These are phyloP conservation scores for Candida multigemmis DNA, from an alignment of 805 yeast species.

Conservation along the genomic window DNA sequence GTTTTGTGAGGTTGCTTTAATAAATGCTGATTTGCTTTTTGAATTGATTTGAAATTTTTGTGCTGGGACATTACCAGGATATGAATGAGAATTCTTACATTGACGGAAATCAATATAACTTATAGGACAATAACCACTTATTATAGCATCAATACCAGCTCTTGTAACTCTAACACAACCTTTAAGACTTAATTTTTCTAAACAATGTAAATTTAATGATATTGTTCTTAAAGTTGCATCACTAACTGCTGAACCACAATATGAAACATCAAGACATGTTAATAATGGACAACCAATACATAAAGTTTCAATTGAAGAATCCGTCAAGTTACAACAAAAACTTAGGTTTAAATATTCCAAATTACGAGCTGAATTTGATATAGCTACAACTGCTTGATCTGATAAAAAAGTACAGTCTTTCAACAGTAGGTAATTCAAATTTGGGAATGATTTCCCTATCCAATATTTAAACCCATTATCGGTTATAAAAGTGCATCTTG, in stretches of 20 bases:
- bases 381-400: constrained; percentile 52
- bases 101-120: constrained; percentile 54
- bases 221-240: constrained; percentile 58
- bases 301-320: constrained; percentile 56
- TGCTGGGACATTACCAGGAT: constrained; percentile 53
- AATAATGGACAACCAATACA: constrained; percentile 58
- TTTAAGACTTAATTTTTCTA: constrained; percentile 43
- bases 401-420: constrained; percentile 70
- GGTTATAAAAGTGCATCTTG: constrained; percentile 72
- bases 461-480: constrained; percentile 66
- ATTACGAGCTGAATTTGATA: constrained; percentile 53
- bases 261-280: constrained; percentile 47
- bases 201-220: constrained; percentile 40
- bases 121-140: constrained; percentile 47
- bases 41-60: constrained; percentile 42
- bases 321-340: constrained; percentile 70
- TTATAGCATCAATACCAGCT: constrained; percentile 63
- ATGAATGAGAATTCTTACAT: constrained; percentile 60
- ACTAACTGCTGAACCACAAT: constrained; percentile 75
- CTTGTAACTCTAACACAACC: constrained; percentile 74
- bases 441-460: constrained; percentile 49
- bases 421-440: constrained; percentile 42
- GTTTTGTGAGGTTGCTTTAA: constrained; percentile 44
- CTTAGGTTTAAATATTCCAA: constrained; percentile 52
- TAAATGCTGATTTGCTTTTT: constrained; percentile 48